Percentiles rank a stretch among this genome's conserved stretches.
Evolutionary conservation across 2,329 filamentous ascomycete genomes (phyloP).

Genomic region (Fusarium citri): DNA sequence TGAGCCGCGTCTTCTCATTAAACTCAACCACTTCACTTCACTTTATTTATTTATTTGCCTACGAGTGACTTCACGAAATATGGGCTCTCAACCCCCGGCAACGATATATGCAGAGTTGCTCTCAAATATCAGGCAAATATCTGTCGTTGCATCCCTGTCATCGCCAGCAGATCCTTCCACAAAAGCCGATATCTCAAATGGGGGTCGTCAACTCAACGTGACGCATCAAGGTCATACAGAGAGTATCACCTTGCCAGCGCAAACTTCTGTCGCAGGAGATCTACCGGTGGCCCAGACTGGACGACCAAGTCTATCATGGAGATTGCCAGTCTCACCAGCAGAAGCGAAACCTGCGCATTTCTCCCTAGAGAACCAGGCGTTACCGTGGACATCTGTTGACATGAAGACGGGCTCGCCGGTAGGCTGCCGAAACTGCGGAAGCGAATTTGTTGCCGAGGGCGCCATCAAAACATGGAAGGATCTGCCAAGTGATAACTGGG

Average conservation of each 20-base stretch:
- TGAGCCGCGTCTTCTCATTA: slow-evolving; percentile 16
- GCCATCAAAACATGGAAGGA: slow-evolving; percentile 80
- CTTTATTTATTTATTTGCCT: background rate
- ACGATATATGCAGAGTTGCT: slow-evolving; percentile 73
- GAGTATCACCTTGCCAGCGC: slow-evolving; percentile 58
- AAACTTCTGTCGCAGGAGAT: slow-evolving; percentile 49
- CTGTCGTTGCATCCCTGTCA: slow-evolving; percentile 65
- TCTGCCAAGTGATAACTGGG: slow-evolving; percentile 96
- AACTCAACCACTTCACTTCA: background rate
- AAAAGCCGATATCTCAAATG: slow-evolving; percentile 56
- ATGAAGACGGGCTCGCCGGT: slow-evolving; percentile 57
- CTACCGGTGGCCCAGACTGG: slow-evolving; percentile 54
- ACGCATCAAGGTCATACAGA: slow-evolving; percentile 56
- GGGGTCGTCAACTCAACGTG: slow-evolving; percentile 60
- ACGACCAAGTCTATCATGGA: slow-evolving; percentile 61
- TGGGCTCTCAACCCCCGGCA: slow-evolving; percentile 38
- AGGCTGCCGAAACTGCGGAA: slow-evolving; percentile 55
- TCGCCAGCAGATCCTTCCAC: slow-evolving; percentile 58
- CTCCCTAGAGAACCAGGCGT: slow-evolving; percentile 53
- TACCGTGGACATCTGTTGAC: slow-evolving; percentile 68
- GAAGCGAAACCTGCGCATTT: slow-evolving; percentile 43
- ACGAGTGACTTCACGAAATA: slow-evolving; percentile 9
- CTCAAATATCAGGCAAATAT: slow-evolving; percentile 72
- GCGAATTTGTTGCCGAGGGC: slow-evolving; percentile 53
- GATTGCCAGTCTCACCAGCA: slow-evolving; percentile 58